Conservation (phyloP, 768 basidiomycete genomes). For the Suillus plorans region DNA sequence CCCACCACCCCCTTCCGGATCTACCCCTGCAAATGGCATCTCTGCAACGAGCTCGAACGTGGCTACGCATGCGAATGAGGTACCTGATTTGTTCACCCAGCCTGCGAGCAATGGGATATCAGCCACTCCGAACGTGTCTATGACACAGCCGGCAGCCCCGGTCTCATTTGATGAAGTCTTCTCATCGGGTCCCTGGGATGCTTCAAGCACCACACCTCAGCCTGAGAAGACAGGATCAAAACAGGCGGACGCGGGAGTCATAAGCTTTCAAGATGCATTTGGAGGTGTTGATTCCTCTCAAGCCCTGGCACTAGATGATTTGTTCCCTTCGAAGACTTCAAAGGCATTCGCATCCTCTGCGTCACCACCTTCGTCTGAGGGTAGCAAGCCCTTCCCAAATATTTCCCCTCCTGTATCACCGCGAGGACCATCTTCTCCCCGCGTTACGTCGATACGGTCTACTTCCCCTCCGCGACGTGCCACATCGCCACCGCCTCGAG, state of each 20-base stretch:
- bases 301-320: slow-evolving; percentile 39
- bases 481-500: slow-evolving; percentile 50
- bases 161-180: slow-evolving; percentile 52
- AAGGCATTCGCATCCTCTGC: slow-evolving; percentile 26
- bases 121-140: slow-evolving; percentile 14
- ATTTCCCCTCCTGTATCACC: slow-evolving; percentile 44
- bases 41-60: slow-evolving; percentile 11
- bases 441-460: slow-evolving; percentile 30
- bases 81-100: slow-evolving; percentile 13
- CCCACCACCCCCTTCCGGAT: slow-evolving; percentile 25
- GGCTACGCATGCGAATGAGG: slow-evolving; percentile 9
- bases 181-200: slow-evolving; percentile 26
- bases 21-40: slow-evolving; percentile 26
- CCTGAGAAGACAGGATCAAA: slow-evolving; percentile 16
- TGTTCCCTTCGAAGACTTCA: slow-evolving; percentile 37
- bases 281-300: slow-evolving; percentile 41
- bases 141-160: slow-evolving; percentile 16
- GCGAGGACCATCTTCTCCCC: slow-evolving; percentile 30
- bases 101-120: slow-evolving; percentile 14
- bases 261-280: slow-evolving; percentile 60
- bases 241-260: slow-evolving; percentile 15
- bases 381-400: slow-evolving; percentile 34
- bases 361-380: slow-evolving; percentile 14
- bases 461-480: slow-evolving; percentile 43
- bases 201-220: slow-evolving; percentile 8